Evolutionary conservation across 176 grass and related monocot species (phyloP), one percentile per base, ranked within the genome.

Genomic region (Olyra latifolia): DNA sequence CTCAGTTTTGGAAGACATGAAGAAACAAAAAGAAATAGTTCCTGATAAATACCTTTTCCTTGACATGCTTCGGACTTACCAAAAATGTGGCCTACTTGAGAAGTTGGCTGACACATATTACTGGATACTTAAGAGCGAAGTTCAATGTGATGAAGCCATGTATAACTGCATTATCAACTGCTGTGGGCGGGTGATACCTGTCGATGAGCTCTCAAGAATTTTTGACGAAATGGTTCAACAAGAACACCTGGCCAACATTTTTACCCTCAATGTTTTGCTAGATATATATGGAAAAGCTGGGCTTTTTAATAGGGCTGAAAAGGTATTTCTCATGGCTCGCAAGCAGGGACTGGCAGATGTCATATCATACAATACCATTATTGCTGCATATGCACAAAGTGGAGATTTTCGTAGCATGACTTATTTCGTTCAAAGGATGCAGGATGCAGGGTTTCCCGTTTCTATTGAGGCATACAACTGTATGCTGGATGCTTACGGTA

Each of bases 141-240:
- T 89, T 74, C 64, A 88, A 70, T 93, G 81, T 61, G 95, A 98
- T 44, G 95, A 91, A 89, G 83, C 86, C 35, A 91, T 98, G 95
- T 91, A 98, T 47, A 98, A 94, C 60, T 94, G 92, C 81, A 84
- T 95, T 69, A 98, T 98, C 80, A 98, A 98, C 72, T 98, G 95
- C 69, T 98, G 95, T 68, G 92, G 89, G 5, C 80, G 49, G 68
- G 90, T 85, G 0, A 85, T 98, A 79, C 92, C 89, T 10, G 88
- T 95, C 53, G 92, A 98, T 44, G 95, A 98, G 70, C 72, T 98
- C 32, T 98, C 90, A 42, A 89, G 95, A 66, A 74, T 93, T 82
- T 98, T 94, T 69, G 90, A 95, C 13, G 92, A 98, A 89, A 98
- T 98, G 95, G 76, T 93, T 48, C 73, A 73, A 44, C 53, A 76